Evolutionary conservation across 2,329 filamentous ascomycete genomes (phyloP).

Genomic region (Trichoderma sp.): DNA sequence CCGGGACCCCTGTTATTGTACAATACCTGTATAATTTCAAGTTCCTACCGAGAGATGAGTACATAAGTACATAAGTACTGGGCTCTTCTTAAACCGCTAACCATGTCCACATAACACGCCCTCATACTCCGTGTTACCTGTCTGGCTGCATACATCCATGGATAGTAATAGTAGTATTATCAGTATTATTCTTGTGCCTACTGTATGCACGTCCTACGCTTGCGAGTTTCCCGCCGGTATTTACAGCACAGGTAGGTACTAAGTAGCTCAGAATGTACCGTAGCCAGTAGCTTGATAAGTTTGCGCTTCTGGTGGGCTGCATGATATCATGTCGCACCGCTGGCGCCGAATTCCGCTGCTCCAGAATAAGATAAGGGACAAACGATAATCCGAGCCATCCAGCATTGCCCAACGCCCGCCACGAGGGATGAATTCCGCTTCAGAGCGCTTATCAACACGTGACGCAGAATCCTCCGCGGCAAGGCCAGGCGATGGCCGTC

Average conservation of each 20-base stretch:
- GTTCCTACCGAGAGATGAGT: neutral
- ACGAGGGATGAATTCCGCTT: neutral
- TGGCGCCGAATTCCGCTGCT: slow-evolving; percentile 7
- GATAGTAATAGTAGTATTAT: too few relatives aligned
- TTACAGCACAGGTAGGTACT: too few relatives aligned
- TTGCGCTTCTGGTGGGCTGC: neutral
- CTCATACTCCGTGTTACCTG: neutral
- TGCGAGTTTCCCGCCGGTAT: neutral
- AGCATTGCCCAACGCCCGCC: neutral
- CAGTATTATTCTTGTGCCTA: neutral
- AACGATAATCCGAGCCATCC: slow-evolving; percentile 5
- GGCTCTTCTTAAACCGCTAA: too few relatives aligned
- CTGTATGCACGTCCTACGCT: neutral
- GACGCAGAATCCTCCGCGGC: slow-evolving; percentile 32
- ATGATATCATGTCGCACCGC: slow-evolving; percentile 11
- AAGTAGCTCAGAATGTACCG: too few relatives aligned
- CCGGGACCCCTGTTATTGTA: neutral
- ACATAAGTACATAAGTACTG: too few relatives aligned
- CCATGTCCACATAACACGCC: too few relatives aligned
- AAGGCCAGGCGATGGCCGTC: slow-evolving; percentile 29
- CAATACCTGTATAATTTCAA: neutral
- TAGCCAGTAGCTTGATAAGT: neutral
- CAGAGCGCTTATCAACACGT: slow-evolving; percentile 35
- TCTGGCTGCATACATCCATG: neutral
- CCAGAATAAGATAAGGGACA: slow-evolving; percentile 6